A percentile compares a stretch with the other conserved stretches of the same genome.
These are phyloP conservation scores for Pseudonectria foliicola DNA, from an alignment of 2,329 filamentous ascomycete genomes.

Conservation along the genomic window DNA sequence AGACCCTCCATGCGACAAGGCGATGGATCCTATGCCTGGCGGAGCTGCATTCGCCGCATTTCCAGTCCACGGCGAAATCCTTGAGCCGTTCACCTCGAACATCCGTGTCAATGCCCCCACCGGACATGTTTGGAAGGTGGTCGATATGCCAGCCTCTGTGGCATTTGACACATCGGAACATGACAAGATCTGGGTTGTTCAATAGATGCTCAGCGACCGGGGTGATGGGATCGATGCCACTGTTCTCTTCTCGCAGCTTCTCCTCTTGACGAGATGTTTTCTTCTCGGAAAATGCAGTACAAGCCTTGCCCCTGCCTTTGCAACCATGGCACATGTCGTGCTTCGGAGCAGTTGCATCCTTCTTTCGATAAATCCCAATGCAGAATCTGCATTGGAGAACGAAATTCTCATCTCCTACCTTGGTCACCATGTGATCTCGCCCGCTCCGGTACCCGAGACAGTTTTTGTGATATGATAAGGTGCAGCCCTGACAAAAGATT, in stretches of 20 bases:
- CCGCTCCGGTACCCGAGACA: conserved; percentile 69
- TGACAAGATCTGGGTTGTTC: conserved; percentile 67
- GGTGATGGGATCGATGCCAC: conserved; percentile 68
- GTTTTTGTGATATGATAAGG: conserved; percentile 69
- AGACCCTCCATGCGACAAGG: conserved; percentile 85
- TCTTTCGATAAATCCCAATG: conserved; percentile 59
- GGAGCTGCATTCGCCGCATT: conserved; percentile 69
- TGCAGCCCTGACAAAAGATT: conserved; percentile 88
- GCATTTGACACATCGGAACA: conserved; percentile 78
- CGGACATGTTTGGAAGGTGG: conserved; percentile 57
- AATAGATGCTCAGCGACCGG: conserved; percentile 54
- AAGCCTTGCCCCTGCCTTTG: conserved; percentile 57
- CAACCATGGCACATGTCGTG: conserved; percentile 69
- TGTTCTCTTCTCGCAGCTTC: conserved; percentile 70
- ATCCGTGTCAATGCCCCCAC: conserved; percentile 27
- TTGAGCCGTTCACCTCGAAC: conserved; percentile 47
- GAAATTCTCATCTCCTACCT: conserved; percentile 68
- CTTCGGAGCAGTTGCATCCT: conserved; percentile 62
- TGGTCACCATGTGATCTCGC: conserved; percentile 86
- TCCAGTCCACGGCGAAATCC: conserved; percentile 70
- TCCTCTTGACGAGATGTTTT: conserved; percentile 77
- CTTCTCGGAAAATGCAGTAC: conserved; percentile 64
- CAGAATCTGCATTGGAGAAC: conserved; percentile 88
- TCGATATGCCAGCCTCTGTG: conserved; percentile 76
- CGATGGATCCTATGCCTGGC: conserved; percentile 60